phyloP scores from a whole-genome alignment of 2,329 filamentous ascomycete genomes.

The Xylaria sp. region DNA sequence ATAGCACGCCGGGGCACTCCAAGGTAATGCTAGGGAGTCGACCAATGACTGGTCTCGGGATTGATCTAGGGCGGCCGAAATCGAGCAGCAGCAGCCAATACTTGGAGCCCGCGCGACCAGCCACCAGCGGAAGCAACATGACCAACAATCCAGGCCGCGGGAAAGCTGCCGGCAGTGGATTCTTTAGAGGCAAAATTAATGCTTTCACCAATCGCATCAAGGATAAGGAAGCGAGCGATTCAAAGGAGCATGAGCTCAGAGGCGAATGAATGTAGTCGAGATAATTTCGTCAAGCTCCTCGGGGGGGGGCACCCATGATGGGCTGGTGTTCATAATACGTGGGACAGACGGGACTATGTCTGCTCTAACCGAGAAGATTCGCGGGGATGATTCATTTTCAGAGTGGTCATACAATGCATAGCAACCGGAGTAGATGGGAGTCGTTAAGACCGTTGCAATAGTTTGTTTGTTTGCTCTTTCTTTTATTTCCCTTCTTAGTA shows the following conservation, averaged over 20 bases:
- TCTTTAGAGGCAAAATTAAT: slow-evolving; percentile 53
- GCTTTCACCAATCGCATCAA: slow-evolving; percentile 47
- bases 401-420: slow-evolving; percentile 30
- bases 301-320: not conserved
- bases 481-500: not conserved
- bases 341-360: not conserved
- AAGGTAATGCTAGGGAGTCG: slow-evolving; percentile 49
- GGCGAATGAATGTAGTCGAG: slow-evolving; percentile 36
- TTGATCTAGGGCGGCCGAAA: slow-evolving; percentile 45
- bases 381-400: slow-evolving; percentile 5
- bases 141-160: slow-evolving; percentile 38
- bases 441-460: slow-evolving; percentile 16
- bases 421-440: slow-evolving; percentile 29
- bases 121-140: slow-evolving; percentile 36
- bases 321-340: not conserved
- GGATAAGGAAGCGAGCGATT: slow-evolving; percentile 41
- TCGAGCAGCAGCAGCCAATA: slow-evolving; percentile 43
- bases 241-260: slow-evolving; percentile 27
- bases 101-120: slow-evolving; percentile 34
- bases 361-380: not conserved
- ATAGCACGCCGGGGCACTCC: slow-evolving; percentile 47
- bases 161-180: slow-evolving; percentile 48
- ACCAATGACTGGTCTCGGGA: slow-evolving; percentile 43
- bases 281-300: slow-evolving; percentile 6
- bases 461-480: slow-evolving; percentile 14